Percentiles rank a stretch among this genome's conserved stretches.
phyloP scores from a whole-genome alignment of 352 stramenopile species.

The Phytopythium ostracodes region DNA sequence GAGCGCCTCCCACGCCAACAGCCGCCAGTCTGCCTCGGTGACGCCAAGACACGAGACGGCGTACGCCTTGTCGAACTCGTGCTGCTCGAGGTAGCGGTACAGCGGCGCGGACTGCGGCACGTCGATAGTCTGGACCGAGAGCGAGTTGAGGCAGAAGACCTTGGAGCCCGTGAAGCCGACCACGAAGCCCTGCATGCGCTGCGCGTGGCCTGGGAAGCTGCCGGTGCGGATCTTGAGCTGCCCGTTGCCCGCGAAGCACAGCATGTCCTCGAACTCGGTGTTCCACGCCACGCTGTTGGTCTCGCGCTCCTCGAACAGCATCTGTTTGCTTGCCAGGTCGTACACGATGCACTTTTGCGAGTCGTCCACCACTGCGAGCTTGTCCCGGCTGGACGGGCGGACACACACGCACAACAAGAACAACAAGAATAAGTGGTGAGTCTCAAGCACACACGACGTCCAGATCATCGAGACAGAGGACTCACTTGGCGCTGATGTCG shows the following conservation, averaged over 20 bases:
- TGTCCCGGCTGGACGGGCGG: slow-evolving; percentile 59
- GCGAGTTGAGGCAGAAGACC: slow-evolving; percentile 89
- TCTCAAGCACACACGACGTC: neutral
- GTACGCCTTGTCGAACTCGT: slow-evolving; percentile 88
- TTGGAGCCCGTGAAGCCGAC: slow-evolving; percentile 91
- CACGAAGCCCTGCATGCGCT: slow-evolving; percentile 91
- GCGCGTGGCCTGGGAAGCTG: slow-evolving; percentile 83
- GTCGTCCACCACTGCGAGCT: slow-evolving; percentile 90
- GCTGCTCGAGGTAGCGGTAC: slow-evolving; percentile 88
- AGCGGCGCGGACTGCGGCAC: slow-evolving; percentile 87
- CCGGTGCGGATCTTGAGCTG: slow-evolving; percentile 91
- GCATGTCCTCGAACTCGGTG: slow-evolving; percentile 92
- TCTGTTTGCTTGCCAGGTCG: slow-evolving; percentile 87
- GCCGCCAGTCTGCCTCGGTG: slow-evolving; percentile 89
- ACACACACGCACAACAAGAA: too few species aligned
- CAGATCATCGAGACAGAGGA: slow-evolving; percentile 2
- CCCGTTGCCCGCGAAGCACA: slow-evolving; percentile 89
- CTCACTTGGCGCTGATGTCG: slow-evolving; percentile 84
- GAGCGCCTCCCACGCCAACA: slow-evolving; percentile 85
- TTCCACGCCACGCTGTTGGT: slow-evolving; percentile 93
- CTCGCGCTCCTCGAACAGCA: slow-evolving; percentile 83
- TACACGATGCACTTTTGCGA: slow-evolving; percentile 89
- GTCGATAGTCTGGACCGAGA: slow-evolving; percentile 88
- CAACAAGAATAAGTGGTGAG: neutral
- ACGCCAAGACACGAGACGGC: slow-evolving; percentile 91